Conservation (phyloP, 108 stramenopile species). For the Phaeodactylum tricornutum region DNA sequence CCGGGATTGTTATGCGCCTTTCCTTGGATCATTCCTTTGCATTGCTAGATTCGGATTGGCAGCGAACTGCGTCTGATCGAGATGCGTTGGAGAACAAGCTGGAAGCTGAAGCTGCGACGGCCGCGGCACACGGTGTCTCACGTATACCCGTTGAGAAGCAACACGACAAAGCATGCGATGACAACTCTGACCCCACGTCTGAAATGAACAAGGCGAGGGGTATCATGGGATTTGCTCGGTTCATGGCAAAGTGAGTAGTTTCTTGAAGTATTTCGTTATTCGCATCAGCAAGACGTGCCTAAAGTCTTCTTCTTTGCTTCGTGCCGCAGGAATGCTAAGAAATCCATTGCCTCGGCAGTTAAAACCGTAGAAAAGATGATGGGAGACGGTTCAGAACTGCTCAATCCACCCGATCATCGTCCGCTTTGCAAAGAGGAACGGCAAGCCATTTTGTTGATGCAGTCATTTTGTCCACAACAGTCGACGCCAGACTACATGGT, state of each 20-base stretch:
- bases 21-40: constrained; percentile 58
- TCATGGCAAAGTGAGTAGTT: no score
- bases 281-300: no score
- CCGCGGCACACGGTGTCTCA: constrained; percentile 5
- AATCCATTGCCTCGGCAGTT: constrained; percentile 28
- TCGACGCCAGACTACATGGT: constrained; percentile 69
- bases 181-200: constrained; percentile 5
- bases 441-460: constrained; percentile 63
- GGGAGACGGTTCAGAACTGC: constrained; percentile 45
- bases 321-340: constrained; percentile 49
- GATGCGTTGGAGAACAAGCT: constrained; percentile 14
- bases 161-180: constrained; percentile 12
- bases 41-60: constrained; percentile 25
- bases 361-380: constrained; percentile 45
- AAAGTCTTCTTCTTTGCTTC: no score
- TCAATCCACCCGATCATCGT: constrained; percentile 55
- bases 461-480: constrained; percentile 57
- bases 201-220: not conserved
- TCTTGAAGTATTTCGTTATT: no score
- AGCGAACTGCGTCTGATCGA: constrained; percentile 23
- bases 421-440: constrained; percentile 55
- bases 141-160: constrained; percentile 6
- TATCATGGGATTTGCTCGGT: constrained; percentile 60
- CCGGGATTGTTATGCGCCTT: constrained; percentile 48
- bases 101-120: not conserved